Base-by-base conservation (phyloP, 768 basidiomycete species). In the Strobilomyces dryophilus region DNA sequence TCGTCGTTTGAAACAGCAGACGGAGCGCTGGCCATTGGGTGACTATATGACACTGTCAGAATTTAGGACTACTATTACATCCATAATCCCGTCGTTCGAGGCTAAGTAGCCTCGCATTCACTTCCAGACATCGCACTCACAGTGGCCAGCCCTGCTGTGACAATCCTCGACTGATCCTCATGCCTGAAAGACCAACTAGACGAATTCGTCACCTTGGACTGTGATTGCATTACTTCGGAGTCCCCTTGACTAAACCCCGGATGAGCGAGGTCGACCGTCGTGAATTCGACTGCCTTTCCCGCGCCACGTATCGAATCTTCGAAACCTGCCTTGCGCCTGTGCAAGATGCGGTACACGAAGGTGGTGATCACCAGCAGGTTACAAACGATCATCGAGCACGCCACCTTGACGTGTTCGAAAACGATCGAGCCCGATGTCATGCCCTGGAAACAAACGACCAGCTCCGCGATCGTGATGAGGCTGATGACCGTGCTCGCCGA, bases 401-500 rank as follows among this genome's bases (percentile, higher is more conserved):
- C 57, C 29, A 54, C 24, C 42, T 64, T 64, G 52, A 67, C 49
- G 11, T 68, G 62, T 11, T 51, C 66, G 5, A 57, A 54, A 35
- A 67, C 27, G 51, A 65, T 53, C 14, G 53, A 47, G 18, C 56
- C 57, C 3, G 57, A 52, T 3, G 50, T 53, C 3, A 52, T 2
- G 1, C 48, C 41, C 8, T 3, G 26, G 2, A 60, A 54, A 11
- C 61, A 46, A 1, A 49, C 18, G 9, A 61, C 31, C 10, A 53
- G 45, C 12, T 66, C 49, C 0, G 47, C 18, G 17, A 69, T 24
- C 14, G 62, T 66, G 32, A 67, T 43, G 5, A 55, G 5, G 17
- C 47, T 59, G 42, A 69, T 60, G 43, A 63, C 26, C 32, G 63
- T 53, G 43, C 50, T 61, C 20, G 65, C 65, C 6, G 56, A 65